Evolutionary conservation across 139 green algal genomes (phyloP).

Genomic region (Chlorella sorokiniana): DNA sequence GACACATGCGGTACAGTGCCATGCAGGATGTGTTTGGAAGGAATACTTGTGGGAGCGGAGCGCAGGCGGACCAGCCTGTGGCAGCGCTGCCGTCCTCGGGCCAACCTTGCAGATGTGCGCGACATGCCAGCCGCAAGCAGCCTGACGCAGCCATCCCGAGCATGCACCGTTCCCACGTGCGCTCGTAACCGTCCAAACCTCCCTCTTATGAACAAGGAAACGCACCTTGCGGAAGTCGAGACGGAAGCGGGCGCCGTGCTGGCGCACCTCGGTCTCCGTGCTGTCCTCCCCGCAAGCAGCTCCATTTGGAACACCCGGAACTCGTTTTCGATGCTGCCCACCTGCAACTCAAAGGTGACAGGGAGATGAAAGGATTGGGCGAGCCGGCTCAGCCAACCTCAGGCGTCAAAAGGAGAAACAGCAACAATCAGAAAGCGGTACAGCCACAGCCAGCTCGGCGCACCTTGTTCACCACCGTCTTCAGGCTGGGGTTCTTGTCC

Average conservation of each 20-base stretch:
- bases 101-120: too few species aligned
- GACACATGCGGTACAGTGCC: background rate
- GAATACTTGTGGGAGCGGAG: background rate
- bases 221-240: conserved; percentile 87
- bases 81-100: too few species aligned
- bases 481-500: conserved; percentile 94
- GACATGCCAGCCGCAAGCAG: too few species aligned
- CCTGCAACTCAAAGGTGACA: conserved; percentile 32
- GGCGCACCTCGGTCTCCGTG: conserved; percentile 63
- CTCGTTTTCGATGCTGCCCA: conserved; percentile 90
- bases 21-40: too few species aligned
- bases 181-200: too few species aligned
- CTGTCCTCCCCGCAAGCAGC: conserved; percentile 80
- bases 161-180: too few species aligned
- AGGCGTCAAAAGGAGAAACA: background rate
- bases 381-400: background rate
- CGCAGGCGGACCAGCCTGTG: background rate
- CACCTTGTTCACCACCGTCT: conserved; percentile 96
- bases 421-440: background rate
- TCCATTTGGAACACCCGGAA: conserved; percentile 96
- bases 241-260: conserved; percentile 85
- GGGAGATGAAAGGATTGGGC: background rate
- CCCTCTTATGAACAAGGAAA: background rate
- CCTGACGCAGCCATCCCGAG: too few species aligned
- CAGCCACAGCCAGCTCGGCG: background rate